Conservation (phyloP, 1,284 basidiomycete genomes). For the Marasmius tenuissimus region DNA sequence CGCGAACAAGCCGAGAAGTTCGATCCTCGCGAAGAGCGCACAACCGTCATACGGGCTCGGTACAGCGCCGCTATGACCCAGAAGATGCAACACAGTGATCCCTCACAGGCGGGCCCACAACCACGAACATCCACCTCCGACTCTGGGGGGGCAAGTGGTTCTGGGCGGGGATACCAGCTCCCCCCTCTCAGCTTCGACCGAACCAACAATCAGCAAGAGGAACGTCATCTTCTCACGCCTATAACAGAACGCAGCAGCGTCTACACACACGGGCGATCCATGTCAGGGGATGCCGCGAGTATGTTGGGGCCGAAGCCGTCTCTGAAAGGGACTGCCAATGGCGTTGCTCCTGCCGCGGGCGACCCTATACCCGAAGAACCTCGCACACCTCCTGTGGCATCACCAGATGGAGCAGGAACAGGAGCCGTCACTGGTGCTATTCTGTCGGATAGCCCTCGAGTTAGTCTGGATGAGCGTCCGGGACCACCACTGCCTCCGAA, state of each 20-base stretch:
- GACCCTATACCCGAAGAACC: background rate
- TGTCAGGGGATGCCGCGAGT: constrained; percentile 21
- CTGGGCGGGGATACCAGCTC: constrained; percentile 36
- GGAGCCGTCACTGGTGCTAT: background rate
- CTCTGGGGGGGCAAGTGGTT: background rate
- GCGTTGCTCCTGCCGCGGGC: background rate
- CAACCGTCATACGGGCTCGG: constrained; percentile 64
- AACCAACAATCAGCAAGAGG: constrained; percentile 19
- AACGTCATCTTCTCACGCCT: constrained; percentile 36
- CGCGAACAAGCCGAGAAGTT: constrained; percentile 79
- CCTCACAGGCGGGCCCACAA: constrained; percentile 19
- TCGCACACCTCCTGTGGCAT: constrained; percentile 7
- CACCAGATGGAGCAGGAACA: background rate
- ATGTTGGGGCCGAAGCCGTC: constrained; percentile 18
- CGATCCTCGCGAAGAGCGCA: constrained; percentile 79
- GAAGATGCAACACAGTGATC: constrained; percentile 53
- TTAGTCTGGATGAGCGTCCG: background rate
- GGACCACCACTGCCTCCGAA: constrained; percentile 4
- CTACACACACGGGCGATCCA: constrained; percentile 17
- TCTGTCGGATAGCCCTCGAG: background rate
- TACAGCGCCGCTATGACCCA: constrained; percentile 66
- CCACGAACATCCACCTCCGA: constrained; percentile 1
- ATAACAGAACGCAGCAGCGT: constrained; percentile 44
- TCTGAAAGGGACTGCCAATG: constrained; percentile 1
- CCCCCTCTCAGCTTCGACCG: constrained; percentile 47